phyloP scores from a whole-genome alignment of 2,329 filamentous ascomycete genomes.

The Apiospora saccharicola region DNA sequence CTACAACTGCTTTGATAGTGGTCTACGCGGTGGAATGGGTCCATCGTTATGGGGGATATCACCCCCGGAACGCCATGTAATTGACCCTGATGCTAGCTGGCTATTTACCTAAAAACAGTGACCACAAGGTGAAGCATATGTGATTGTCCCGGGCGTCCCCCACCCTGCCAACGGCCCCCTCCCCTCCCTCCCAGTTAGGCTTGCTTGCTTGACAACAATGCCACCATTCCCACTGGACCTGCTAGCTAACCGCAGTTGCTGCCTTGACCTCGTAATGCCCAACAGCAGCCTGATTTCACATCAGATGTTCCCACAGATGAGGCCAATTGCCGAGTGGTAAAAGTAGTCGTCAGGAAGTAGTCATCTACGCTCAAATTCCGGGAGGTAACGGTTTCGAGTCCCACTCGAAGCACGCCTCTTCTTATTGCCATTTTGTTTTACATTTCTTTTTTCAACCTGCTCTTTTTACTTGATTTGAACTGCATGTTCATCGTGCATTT shows the following conservation, averaged over 20 bases:
- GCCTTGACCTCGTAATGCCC: not conserved
- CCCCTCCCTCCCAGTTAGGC: not conserved
- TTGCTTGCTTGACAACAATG: not conserved
- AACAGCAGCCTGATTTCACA: not conserved
- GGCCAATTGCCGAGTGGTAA: not conserved
- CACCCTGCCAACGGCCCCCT: not conserved
- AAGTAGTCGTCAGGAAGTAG: slow-evolving; percentile 13
- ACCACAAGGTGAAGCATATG: not conserved
- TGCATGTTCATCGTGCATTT: too few relatives aligned
- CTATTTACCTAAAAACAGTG: not conserved
- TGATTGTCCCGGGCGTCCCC: not conserved
- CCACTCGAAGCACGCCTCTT: not conserved
- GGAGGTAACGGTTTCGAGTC: not conserved
- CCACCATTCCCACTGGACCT: not conserved
- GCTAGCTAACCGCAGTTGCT: not conserved
- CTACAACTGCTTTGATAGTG: too few relatives aligned
- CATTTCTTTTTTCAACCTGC: not conserved
- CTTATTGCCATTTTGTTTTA: not conserved
- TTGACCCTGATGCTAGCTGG: too few relatives aligned
- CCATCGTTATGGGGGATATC: too few relatives aligned
- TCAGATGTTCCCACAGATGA: not conserved
- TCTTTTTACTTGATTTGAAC: too few relatives aligned
- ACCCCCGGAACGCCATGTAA: too few relatives aligned
- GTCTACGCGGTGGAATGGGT: too few relatives aligned
- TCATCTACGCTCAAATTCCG: not conserved